phyloP scores from a whole-genome alignment of 2,329 filamentous ascomycete genomes.

The Clonostachys rosea region DNA sequence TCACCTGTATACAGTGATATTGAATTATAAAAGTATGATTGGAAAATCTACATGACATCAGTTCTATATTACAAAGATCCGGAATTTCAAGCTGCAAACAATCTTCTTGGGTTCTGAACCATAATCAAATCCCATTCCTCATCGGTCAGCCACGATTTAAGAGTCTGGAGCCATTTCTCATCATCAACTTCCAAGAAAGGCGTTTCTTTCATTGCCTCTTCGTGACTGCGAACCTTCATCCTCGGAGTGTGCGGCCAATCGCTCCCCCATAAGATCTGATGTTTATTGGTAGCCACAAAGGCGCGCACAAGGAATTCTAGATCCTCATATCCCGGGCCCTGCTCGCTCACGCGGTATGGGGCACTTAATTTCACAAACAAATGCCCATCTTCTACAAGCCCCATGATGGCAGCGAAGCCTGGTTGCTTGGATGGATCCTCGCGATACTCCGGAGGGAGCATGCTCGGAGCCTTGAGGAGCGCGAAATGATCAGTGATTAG shows the following conservation, averaged over 20 bases:
- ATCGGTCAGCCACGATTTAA: constrained; percentile 13
- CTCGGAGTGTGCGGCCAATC: constrained; percentile 30
- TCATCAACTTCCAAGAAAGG: constrained; percentile 14
- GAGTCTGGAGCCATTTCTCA: constrained; percentile 11
- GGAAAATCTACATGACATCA: too few species aligned
- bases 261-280: constrained; percentile 26
- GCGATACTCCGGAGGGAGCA: constrained; percentile 13
- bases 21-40: too few species aligned
- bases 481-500: constrained; percentile 30
- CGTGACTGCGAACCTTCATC: constrained; percentile 24
- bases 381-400: constrained; percentile 18
- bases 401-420: constrained; percentile 4
- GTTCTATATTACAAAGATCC: too few species aligned
- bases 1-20: too few species aligned
- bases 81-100: background rate
- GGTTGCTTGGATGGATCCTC: constrained; percentile 17
- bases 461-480: constrained; percentile 23
- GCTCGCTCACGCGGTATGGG: constrained; percentile 23
- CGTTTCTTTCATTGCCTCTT: constrained; percentile 24
- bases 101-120: constrained; percentile 2
- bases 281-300: constrained; percentile 22
- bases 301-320: constrained; percentile 19
- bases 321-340: constrained; percentile 21
- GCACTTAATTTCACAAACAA: constrained; percentile 30
- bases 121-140: constrained; percentile 13